Evolutionary conservation across 1,284 basidiomycete genomes (phyloP).

Genomic region (Tilletia walkeri): DNA sequence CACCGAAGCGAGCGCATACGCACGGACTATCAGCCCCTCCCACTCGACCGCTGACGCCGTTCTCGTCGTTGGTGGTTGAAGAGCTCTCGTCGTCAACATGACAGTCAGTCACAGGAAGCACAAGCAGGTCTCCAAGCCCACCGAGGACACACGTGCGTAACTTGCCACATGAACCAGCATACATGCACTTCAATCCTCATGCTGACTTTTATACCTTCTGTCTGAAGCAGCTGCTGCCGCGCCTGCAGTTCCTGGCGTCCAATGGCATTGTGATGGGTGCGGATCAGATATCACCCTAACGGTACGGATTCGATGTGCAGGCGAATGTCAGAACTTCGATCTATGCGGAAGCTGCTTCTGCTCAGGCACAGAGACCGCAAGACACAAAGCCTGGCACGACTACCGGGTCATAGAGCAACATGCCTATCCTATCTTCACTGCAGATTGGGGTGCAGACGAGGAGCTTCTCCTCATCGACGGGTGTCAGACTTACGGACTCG

Average conservation of each 20-base stretch:
- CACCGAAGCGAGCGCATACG: too few species aligned
- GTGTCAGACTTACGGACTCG: constrained; percentile 81
- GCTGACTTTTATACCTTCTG: background rate
- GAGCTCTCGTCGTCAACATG: constrained; percentile 29
- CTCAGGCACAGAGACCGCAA: constrained; percentile 80
- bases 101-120: constrained; percentile 55
- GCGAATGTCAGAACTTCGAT: constrained; percentile 57
- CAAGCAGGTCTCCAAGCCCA: constrained; percentile 45
- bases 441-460: constrained; percentile 98
- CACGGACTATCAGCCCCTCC: too few species aligned
- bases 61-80: background rate
- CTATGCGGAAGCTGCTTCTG: constrained; percentile 73
- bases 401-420: constrained; percentile 95
- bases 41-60: background rate
- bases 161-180: background rate
- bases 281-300: constrained; percentile 55
- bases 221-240: constrained; percentile 13
- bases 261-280: constrained; percentile 55
- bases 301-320: constrained; percentile 52
- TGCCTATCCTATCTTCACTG: constrained; percentile 89
- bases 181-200: background rate
- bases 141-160: constrained; percentile 37
- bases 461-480: constrained; percentile 89
- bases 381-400: constrained; percentile 81
- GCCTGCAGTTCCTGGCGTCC: constrained; percentile 51